A percentile compares a stretch with the other conserved stretches of the same genome.
Conservation (phyloP, 768 basidiomycete species). For the Boletus vinaceobasis region DNA sequence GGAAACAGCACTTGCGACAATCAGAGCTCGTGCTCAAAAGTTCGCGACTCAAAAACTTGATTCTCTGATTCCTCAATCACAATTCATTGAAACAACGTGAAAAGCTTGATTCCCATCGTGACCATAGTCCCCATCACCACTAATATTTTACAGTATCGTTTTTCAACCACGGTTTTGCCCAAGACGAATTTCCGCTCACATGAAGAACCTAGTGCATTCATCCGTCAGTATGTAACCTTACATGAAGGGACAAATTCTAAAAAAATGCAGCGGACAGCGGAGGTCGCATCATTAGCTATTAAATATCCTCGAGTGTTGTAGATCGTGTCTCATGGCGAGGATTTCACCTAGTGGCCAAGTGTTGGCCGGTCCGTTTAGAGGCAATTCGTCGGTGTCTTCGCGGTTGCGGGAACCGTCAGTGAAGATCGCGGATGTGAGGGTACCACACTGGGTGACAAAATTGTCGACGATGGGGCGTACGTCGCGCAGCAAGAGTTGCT, state of each 20-base stretch:
- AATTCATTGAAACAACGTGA: background rate
- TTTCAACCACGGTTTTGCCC: too few relatives aligned
- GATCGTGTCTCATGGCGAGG: slow-evolving; percentile 82
- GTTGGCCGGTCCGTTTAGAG: slow-evolving; percentile 66
- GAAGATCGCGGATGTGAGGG: slow-evolving; percentile 48
- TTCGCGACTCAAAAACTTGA: background rate
- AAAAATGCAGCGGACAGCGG: background rate
- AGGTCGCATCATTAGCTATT: slow-evolving; percentile 50
- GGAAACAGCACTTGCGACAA: background rate
- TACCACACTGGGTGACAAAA: slow-evolving; percentile 43
- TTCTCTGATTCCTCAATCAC: background rate
- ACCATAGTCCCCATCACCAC: background rate
- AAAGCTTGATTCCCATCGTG: background rate
- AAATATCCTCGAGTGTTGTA: slow-evolving; percentile 95
- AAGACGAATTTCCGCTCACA: background rate
- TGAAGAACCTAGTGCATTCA: background rate
- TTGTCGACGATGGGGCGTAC: slow-evolving; percentile 63
- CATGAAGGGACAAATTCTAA: background rate
- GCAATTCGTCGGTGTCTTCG: slow-evolving; percentile 14
- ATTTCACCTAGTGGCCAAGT: slow-evolving; percentile 98
- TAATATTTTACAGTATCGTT: too few relatives aligned
- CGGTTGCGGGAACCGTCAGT: slow-evolving; percentile 5
- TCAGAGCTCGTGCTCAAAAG: background rate
- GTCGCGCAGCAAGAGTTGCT: slow-evolving; percentile 78
- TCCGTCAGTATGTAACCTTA: too few relatives aligned